Conservation (phyloP, 164 flowering plant genomes). For the Buxus sempervirens region DNA sequence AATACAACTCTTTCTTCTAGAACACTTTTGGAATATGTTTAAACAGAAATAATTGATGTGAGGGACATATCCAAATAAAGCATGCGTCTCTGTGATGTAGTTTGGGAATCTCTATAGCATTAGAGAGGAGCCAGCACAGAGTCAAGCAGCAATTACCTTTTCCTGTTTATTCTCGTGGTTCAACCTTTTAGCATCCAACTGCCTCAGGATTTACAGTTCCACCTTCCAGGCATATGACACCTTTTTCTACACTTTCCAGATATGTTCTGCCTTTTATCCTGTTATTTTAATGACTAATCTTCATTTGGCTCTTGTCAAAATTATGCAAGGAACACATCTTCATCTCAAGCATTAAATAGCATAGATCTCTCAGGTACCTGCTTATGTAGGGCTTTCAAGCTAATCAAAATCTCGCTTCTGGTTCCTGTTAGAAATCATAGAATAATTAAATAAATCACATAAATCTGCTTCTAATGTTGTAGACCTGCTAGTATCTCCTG, state of each 20-base stretch:
- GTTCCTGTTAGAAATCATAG: conserved; percentile 6
- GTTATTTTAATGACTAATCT: neutral
- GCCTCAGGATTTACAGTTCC: neutral
- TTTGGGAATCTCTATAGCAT: no score
- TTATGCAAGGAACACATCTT: neutral
- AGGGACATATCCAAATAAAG: no score
- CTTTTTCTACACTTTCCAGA: neutral
- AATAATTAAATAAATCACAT: neutral
- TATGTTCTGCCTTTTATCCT: neutral
- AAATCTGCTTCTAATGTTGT: neutral
- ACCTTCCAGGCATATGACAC: neutral
- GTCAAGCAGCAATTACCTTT: neutral
- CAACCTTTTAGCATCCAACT: neutral
- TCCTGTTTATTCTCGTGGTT: neutral
- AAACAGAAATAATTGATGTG: no score
- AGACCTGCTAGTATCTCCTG: no score
- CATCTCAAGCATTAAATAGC: neutral
- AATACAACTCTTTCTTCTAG: no score
- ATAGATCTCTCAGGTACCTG: neutral
- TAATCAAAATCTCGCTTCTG: neutral
- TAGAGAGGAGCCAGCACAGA: no score
- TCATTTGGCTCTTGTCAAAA: neutral
- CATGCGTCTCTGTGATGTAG: no score
- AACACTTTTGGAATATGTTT: no score
- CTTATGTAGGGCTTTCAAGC: neutral